A percentile compares a stretch with the other conserved stretches of the same genome.
phyloP scores from a whole-genome alignment of 805 yeast species.

The Yarrowia deformans region DNA sequence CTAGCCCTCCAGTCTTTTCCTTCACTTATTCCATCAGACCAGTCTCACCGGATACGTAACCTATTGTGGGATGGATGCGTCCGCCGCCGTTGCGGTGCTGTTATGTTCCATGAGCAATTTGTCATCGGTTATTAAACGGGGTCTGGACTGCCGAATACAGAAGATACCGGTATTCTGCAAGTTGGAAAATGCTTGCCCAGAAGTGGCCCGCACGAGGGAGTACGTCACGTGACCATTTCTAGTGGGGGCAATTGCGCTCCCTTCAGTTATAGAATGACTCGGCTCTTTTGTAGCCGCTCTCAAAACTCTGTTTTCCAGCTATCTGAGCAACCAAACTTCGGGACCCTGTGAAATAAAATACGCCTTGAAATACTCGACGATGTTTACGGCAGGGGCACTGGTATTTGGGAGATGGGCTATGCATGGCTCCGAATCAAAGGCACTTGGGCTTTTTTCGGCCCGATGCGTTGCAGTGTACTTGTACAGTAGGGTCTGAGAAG shows the following conservation, averaged over 20 bases:
- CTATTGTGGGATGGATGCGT: neutral
- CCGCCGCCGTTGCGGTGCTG: too few species aligned
- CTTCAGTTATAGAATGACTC: neutral
- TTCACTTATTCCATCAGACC: conserved; percentile 5
- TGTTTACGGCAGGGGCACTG: neutral
- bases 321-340: neutral
- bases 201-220: too few species aligned
- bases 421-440: too few species aligned
- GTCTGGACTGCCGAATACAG: conserved; percentile 1
- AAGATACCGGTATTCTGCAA: neutral
- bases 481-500: too few species aligned
- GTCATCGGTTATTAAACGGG: neutral
- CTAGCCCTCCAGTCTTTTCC: too few species aligned
- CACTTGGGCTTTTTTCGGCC: too few species aligned
- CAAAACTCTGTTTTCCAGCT: neutral
- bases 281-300: neutral
- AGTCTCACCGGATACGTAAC: conserved; percentile 26
- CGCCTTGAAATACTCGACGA: conserved; percentile 9
- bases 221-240: too few species aligned
- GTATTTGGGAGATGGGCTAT: neutral
- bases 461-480: too few species aligned
- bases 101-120: neutral
- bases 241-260: too few species aligned
- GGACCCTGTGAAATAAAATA: too few species aligned
- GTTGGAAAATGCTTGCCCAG: neutral